phyloP scores from a whole-genome alignment of 2,329 filamentous ascomycete genomes.

The Stenocarpella maydis region DNA sequence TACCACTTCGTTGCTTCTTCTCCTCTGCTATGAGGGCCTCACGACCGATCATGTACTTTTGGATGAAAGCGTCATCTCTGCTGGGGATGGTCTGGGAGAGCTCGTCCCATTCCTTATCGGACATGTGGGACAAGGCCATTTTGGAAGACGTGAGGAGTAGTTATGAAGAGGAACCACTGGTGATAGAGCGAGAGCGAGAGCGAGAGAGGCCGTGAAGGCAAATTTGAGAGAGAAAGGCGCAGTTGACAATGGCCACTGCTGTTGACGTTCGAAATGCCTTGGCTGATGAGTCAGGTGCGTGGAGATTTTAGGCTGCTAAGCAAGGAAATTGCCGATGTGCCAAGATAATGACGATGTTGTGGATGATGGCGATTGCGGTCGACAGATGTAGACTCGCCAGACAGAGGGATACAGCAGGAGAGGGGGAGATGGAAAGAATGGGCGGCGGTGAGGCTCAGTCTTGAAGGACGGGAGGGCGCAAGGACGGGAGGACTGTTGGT shows the following conservation, averaged over 20 bases:
- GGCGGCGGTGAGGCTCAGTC: background rate
- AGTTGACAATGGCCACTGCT: background rate
- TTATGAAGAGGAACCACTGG: background rate
- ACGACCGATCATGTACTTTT: constrained; percentile 81
- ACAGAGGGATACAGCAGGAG: background rate
- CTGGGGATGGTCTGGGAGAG: constrained; percentile 64
- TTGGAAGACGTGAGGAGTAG: background rate
- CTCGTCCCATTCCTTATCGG: constrained; percentile 67
- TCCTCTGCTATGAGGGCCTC: constrained; percentile 81
- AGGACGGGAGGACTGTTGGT: background rate
- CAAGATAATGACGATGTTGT: constrained; percentile 22
- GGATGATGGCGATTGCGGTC: background rate
- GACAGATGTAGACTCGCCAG: background rate
- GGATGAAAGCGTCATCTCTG: constrained; percentile 76
- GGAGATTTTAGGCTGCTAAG: constrained; percentile 12
- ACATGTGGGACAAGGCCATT: constrained; percentile 58
- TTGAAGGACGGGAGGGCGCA: background rate
- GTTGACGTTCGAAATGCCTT: background rate
- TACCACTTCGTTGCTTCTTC: constrained; percentile 82
- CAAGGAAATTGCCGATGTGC: background rate
- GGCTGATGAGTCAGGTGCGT: constrained; percentile 20
- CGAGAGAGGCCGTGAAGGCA: background rate
- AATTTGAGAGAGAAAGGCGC: background rate
- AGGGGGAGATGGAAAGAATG: background rate
- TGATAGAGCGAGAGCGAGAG: background rate